These are phyloP conservation scores for Cladosporium oxysporum DNA, from an alignment of 2,329 filamentous ascomycete genomes.

Conservation along the genomic window DNA sequence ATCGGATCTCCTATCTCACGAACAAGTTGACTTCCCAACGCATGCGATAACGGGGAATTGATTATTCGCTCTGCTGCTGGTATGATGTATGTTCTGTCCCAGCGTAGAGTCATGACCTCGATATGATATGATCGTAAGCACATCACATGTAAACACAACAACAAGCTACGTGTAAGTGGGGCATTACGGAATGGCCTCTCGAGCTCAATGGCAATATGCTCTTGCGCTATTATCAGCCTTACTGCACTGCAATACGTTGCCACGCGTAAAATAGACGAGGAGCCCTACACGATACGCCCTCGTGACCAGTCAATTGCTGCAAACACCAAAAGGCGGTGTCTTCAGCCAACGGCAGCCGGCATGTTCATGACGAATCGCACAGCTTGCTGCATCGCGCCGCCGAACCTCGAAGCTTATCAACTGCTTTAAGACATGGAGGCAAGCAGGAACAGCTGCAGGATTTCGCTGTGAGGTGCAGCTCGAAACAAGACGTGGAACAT, in stretches of 20 bases:
- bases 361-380: constrained; percentile 3
- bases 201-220: constrained; percentile 1
- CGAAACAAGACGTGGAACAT: constrained; percentile 3
- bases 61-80: background rate
- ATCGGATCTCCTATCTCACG: background rate
- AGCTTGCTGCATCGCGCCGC: constrained; percentile 6
- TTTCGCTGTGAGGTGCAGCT: background rate
- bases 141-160: background rate
- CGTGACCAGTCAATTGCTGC: background rate
- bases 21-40: background rate
- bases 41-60: background rate
- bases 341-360: constrained; percentile 7
- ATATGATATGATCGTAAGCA: background rate
- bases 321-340: constrained; percentile 5
- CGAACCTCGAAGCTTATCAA: constrained; percentile 4
- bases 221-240: constrained; percentile 6
- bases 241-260: background rate
- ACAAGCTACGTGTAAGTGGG: background rate
- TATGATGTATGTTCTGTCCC: background rate
- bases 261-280: background rate
- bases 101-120: background rate
- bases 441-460: constrained; percentile 1
- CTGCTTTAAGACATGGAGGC: constrained; percentile 7
- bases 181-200: background rate
- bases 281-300: background rate